Base-by-base conservation (phyloP, 164 flowering plant genomes). In the Vitis cinerea region DNA sequence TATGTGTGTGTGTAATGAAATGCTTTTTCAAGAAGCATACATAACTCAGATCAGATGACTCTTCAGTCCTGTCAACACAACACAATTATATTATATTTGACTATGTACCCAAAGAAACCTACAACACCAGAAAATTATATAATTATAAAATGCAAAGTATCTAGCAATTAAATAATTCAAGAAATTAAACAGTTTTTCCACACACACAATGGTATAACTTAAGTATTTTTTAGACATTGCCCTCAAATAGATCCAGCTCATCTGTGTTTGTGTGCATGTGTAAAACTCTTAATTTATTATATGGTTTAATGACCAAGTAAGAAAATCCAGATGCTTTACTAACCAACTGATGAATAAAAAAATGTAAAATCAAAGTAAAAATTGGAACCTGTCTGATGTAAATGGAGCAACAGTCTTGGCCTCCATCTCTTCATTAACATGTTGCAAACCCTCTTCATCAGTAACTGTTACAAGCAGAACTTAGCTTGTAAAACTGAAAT, bases 361-460 rank as follows among this genome's bases (percentile, higher is more conserved):
- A 14, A 61, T 63, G 30, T 29, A 29, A 56, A 55, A 49, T 11
- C 14, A 19, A 23, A 61, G 9, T 0, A 64, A 31, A 60, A 64
- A 27, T 51, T n/a, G 14, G 14, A 71, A 93, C 98, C 98, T 93
- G 75, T 89, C 87, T 8, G 77, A 72, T 27, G 72, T 65, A 80
- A 88, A 84, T 37, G 81, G 82, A 72, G 86, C 85, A 71, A 77
- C 59, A 71, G 54, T 29, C 80, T 90, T 95, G 15, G 92, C 90
- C 73, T 91, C 98, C 82, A 93, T 81, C 74, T 87, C 97, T 81
- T 80, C 92, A 80, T 79, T 79, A 61, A 90, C 97, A 78, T 90
- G 92, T 74, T 82, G 97, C 77, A 95, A 74, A 77, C 98, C 99
- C 65, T 94, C 97, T 74, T 88, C 99, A 85, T 93, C 99, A 64